Conservation (phyloP, 352 stramenopile species). For the Phytopythium kandeliae region DNA sequence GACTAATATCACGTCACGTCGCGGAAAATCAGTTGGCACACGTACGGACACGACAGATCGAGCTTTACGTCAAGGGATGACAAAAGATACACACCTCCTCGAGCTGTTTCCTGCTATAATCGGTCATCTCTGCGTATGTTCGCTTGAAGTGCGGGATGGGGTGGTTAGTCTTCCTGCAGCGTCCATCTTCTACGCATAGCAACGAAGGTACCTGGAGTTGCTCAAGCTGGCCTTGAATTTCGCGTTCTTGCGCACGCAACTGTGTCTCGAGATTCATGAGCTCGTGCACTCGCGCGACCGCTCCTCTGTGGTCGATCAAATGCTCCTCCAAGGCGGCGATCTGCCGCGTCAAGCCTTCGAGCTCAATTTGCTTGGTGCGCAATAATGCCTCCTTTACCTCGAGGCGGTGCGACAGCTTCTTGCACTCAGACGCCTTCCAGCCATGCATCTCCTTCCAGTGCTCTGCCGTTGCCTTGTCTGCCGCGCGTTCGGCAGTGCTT, state of each 20-base stretch:
- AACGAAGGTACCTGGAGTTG: constrained; percentile 23
- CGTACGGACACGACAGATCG: too few species aligned
- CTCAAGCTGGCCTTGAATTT: constrained; percentile 24
- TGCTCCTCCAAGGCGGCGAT: constrained; percentile 30
- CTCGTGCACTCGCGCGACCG: constrained; percentile 38
- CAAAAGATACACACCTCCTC: too few species aligned
- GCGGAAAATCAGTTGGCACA: background rate
- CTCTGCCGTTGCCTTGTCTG: constrained; percentile 33
- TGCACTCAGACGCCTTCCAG: constrained; percentile 32
- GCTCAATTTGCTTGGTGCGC: constrained; percentile 41
- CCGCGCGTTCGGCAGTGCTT: constrained; percentile 33
- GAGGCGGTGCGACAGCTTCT: constrained; percentile 46
- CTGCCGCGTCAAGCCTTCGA: constrained; percentile 38
- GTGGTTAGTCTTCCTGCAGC: background rate
- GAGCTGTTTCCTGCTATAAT: constrained; percentile 32
- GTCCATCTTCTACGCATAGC: background rate
- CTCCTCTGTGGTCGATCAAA: constrained; percentile 19
- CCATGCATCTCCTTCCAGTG: constrained; percentile 51
- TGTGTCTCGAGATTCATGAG: constrained; percentile 26
- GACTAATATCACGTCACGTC: constrained; percentile 11
- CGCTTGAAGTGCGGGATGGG: constrained; percentile 15
- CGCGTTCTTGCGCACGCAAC: constrained; percentile 19
- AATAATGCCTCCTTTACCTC: constrained; percentile 48
- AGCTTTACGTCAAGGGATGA: too few species aligned
- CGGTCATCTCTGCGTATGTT: constrained; percentile 38